Conservation (phyloP, 768 basidiomycete species). For the Leccinum boreale region DNA sequence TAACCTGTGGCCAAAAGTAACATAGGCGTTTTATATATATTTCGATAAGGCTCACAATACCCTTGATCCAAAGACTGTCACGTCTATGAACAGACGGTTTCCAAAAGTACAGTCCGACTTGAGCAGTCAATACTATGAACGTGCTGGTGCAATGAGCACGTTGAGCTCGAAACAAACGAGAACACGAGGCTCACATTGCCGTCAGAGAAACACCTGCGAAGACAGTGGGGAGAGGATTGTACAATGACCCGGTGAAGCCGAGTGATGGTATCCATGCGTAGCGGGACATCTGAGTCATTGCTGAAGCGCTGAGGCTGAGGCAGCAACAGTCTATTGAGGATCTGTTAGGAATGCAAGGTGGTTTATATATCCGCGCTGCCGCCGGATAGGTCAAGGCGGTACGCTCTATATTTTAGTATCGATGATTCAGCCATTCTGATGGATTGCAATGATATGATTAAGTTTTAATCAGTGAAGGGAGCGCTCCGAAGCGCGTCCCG, state of each 20-base stretch:
- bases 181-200: constrained; percentile 5
- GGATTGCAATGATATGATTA: not conserved
- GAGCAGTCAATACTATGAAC: constrained; percentile 21
- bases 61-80: constrained; percentile 23
- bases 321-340: not conserved
- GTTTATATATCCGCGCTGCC: constrained; percentile 12
- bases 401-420: not conserved
- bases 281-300: constrained; percentile 1
- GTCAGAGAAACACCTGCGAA: constrained; percentile 11
- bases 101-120: constrained; percentile 24
- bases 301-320: not conserved
- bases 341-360: not conserved
- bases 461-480: not conserved
- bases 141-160: constrained; percentile 2
- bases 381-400: not conserved
- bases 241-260: constrained; percentile 3
- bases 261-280: not conserved
- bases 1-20: constrained; percentile 11
- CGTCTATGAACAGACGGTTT: constrained; percentile 10
- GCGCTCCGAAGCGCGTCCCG: not conserved
- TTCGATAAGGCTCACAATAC: constrained; percentile 9
- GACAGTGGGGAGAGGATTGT: constrained; percentile 6
- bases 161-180: not conserved
- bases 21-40: no score
- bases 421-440: not conserved